These are phyloP conservation scores for Zalerion maritima DNA, from an alignment of 495 filamentous ascomycete species.

Conservation along the genomic window DNA sequence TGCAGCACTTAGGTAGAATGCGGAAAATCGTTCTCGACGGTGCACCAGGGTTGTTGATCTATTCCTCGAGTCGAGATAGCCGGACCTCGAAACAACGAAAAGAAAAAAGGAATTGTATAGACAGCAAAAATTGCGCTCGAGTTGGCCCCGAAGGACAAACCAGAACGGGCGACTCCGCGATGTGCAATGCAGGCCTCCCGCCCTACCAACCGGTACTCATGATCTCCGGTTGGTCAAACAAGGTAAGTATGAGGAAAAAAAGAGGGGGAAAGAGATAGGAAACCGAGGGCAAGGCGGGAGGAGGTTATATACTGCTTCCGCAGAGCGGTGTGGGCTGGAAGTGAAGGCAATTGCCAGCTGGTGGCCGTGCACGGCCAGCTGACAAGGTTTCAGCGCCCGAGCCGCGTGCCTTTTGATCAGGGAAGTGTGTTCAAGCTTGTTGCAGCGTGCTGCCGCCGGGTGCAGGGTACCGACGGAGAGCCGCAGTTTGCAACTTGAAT, in stretches of 20 bases:
- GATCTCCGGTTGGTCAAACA: constrained; percentile 48
- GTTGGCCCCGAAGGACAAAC: constrained; percentile 56
- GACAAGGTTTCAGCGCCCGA: too few species aligned
- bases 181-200: constrained; percentile 67
- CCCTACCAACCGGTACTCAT: constrained; percentile 43
- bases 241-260: constrained; percentile 63
- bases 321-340: too few species aligned
- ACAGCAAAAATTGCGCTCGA: constrained; percentile 59
- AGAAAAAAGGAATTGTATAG: constrained; percentile 28
- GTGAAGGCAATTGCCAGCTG: too few species aligned
- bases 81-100: constrained; percentile 40
- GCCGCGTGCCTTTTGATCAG: too few species aligned
- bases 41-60: constrained; percentile 7
- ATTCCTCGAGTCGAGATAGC: constrained; percentile 36
- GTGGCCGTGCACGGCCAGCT: too few species aligned
- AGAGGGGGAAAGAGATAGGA: constrained; percentile 13
- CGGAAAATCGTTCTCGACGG: constrained; percentile 2
- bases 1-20: not conserved
- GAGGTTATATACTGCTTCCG: too few species aligned
- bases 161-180: constrained; percentile 49
- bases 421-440: too few species aligned
- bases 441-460: too few species aligned
- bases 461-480: too few species aligned
- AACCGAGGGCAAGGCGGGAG: constrained; percentile 3
- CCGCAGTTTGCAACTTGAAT: too few species aligned